These are phyloP conservation scores for Coemansia furcata DNA, from an alignment of 192 early-diverging fungal species.

Conservation along the genomic window DNA sequence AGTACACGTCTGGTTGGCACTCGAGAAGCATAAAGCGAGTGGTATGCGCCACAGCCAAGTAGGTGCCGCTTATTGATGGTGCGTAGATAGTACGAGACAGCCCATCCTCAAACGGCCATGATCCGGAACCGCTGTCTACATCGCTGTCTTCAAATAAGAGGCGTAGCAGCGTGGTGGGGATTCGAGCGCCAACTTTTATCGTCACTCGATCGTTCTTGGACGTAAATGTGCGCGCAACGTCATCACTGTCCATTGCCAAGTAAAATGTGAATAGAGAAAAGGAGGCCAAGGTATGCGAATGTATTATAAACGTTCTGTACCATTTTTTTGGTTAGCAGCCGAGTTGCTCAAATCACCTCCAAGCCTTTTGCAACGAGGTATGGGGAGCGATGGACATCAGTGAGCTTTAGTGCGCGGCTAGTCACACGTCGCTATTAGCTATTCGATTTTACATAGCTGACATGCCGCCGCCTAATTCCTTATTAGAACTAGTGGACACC, in stretches of 20 bases:
- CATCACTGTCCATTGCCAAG: constrained; percentile 1
- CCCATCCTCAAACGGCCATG: neutral
- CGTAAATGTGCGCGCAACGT: neutral
- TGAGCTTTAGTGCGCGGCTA: too few relatives aligned
- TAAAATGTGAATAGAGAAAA: neutral
- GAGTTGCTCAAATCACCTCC: neutral
- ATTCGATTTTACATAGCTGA: too few relatives aligned
- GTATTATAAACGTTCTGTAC: neutral
- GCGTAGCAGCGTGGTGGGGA: constrained; percentile 23
- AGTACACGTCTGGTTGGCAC: neutral
- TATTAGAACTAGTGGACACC: neutral
- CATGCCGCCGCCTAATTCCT: too few relatives aligned
- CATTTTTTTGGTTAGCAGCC: neutral
- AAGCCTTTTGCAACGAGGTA: neutral
- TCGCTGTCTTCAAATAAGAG: constrained; percentile 28
- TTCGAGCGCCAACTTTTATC: constrained; percentile 10
- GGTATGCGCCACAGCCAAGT: constrained; percentile 26
- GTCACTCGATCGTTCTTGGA: constrained; percentile 27
- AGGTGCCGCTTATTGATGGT: constrained; percentile 17
- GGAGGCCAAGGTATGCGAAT: neutral
- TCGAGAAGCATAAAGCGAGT: constrained; percentile 41
- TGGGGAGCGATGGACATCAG: neutral
- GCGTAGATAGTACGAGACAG: constrained; percentile 19
- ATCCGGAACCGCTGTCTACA: neutral
- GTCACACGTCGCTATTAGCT: too few relatives aligned